These are phyloP conservation scores for Acanthamoeba culbertsoni DNA, from an alignment of 208 protist genomes.

Conservation along the genomic window DNA sequence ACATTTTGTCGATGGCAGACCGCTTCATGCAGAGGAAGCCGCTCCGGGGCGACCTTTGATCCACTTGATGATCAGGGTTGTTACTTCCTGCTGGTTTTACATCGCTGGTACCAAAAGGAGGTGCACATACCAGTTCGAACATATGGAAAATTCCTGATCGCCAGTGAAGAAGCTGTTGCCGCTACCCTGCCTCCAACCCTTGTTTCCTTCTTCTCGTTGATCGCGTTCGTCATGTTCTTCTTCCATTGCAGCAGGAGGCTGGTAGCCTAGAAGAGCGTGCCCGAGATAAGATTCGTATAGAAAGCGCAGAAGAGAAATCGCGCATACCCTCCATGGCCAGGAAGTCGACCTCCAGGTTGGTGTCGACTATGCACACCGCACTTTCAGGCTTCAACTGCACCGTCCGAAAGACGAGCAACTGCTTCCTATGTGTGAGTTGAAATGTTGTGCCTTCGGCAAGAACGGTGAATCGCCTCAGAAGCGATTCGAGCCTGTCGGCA, in stretches of 20 bases:
- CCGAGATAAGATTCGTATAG: background rate
- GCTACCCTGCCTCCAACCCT: background rate
- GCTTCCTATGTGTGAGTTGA: background rate
- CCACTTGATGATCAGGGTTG: background rate
- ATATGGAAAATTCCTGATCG: background rate
- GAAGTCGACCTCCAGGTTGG: background rate
- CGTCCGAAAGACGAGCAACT: background rate
- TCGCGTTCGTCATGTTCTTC: background rate
- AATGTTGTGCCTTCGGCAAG: background rate
- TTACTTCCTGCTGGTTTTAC: background rate
- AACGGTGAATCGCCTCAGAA: background rate
- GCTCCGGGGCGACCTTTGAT: background rate
- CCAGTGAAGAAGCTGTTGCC: background rate
- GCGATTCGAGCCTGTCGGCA: background rate
- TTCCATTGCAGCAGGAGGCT: background rate
- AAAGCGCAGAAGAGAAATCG: background rate
- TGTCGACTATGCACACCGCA: background rate
- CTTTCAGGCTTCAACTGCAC: background rate
- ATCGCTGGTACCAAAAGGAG: background rate
- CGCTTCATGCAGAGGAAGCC: background rate
- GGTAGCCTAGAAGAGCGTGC: background rate
- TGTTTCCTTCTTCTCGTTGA: background rate
- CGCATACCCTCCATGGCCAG: background rate
- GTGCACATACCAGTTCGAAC: background rate
- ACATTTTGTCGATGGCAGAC: background rate